A percentile compares a stretch with the other conserved stretches of the same genome.
These are phyloP conservation scores for Durio zibethinus DNA, from an alignment of 345 rosid genomes.

Conservation along the genomic window DNA sequence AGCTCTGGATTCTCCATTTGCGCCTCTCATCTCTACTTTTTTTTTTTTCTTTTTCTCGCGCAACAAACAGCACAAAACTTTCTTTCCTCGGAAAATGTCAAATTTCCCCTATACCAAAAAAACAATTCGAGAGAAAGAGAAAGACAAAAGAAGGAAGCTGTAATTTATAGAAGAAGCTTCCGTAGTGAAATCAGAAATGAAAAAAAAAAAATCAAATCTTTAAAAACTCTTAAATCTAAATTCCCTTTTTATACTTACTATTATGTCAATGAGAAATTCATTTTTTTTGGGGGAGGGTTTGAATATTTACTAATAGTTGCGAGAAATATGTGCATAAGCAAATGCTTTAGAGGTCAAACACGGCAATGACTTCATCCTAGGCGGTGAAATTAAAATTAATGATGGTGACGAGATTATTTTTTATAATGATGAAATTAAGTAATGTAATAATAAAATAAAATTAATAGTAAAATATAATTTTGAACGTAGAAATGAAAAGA, in stretches of 20 bases:
- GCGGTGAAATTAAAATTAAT: no score
- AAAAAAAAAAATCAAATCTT: background rate
- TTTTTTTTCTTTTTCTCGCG: background rate
- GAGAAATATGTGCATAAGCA: no score
- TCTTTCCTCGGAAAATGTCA: constrained; percentile 18
- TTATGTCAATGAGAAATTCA: background rate
- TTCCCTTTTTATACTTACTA: background rate
- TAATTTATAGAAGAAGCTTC: constrained; percentile 7
- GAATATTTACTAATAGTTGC: no score
- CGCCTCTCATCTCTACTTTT: constrained; percentile 42
- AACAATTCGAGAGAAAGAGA: constrained; percentile 6
- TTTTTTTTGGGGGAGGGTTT: no score
- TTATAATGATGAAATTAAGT: no score
- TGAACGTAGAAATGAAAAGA: no score
- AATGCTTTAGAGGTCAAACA: no score
- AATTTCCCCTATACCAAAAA: constrained; percentile 18
- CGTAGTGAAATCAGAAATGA: background rate
- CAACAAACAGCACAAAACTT: constrained; percentile 3
- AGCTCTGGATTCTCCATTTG: constrained; percentile 34
- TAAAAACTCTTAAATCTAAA: constrained; percentile 5
- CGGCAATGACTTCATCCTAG: no score
- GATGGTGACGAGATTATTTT: no score
- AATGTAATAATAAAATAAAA: no score
- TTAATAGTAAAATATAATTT: no score
- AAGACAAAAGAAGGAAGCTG: background rate